Conservation (phyloP, 179 eudicot species). For the Amaranthus tricolor region DNA sequence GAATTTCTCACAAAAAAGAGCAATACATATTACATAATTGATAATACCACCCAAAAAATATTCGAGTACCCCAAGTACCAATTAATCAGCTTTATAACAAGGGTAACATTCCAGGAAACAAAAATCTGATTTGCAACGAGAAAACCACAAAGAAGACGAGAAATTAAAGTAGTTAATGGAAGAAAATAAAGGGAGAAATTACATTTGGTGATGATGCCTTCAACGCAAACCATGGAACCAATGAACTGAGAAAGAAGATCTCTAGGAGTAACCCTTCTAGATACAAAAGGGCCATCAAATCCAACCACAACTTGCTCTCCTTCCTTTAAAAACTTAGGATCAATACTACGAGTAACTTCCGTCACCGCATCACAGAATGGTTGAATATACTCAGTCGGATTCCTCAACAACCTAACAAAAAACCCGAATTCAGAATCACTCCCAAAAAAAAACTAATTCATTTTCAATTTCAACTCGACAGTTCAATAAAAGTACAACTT, state of each 20-base stretch:
- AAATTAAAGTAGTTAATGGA: neutral
- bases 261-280: conserved; percentile 85
- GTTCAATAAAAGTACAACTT: neutral
- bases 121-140: too few relatives aligned
- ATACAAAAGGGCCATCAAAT: conserved; percentile 92
- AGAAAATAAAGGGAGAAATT: conserved; percentile 15
- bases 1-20: too few relatives aligned
- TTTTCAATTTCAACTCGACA: too few relatives aligned
- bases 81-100: too few relatives aligned
- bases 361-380: conserved; percentile 84
- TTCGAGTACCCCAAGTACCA: too few relatives aligned
- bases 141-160: neutral
- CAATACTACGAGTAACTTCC: conserved; percentile 59
- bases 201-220: conserved; percentile 96
- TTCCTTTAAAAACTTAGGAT: conserved; percentile 87
- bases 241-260: conserved; percentile 92
- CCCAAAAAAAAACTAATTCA: neutral
- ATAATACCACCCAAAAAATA: too few relatives aligned
- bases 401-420: conserved; percentile 61
- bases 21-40: too few relatives aligned
- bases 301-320: conserved; percentile 89
- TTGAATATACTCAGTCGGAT: conserved; percentile 82
- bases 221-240: conserved; percentile 96
- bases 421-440: conserved; percentile 2
- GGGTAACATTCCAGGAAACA: too few relatives aligned